Evolutionary conservation across 1,139 yeast genomes (phyloP).

Genomic region (Pneumocystis carinii): DNA sequence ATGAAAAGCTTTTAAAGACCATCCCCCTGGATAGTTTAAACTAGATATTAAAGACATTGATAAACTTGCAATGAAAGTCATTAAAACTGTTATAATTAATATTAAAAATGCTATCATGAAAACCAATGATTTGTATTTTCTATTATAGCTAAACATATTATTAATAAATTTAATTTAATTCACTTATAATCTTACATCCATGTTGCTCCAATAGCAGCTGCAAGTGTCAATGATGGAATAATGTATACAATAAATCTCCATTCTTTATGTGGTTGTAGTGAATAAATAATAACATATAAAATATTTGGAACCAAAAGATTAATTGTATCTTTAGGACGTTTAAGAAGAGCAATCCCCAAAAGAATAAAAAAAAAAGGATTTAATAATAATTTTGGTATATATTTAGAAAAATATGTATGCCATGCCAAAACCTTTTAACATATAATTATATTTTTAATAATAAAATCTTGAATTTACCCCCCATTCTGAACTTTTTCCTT

Average conservation of each 20-base stretch:
- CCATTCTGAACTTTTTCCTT: constrained; percentile 66
- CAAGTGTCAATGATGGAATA: constrained; percentile 49
- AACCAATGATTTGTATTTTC: constrained; percentile 8
- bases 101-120: constrained; percentile 22
- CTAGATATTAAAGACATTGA: constrained; percentile 50
- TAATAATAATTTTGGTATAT: constrained; percentile 39
- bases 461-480: constrained; percentile 30
- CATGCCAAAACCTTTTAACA: constrained; percentile 46
- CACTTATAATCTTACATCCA: constrained; percentile 22
- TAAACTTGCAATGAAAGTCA: constrained; percentile 33
- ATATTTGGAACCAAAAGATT: constrained; percentile 9
- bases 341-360: constrained; percentile 25
- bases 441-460: neutral
- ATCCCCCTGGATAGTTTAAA: constrained; percentile 81
- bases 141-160: neutral
- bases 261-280: constrained; percentile 83
- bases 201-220: constrained; percentile 52
- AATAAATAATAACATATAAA: constrained; percentile 44
- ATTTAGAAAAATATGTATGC: constrained; percentile 38
- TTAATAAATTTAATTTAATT: constrained; percentile 24
- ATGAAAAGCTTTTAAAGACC: constrained; percentile 46
- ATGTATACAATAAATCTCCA: constrained; percentile 79
- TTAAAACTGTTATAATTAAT: constrained; percentile 19
- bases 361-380: constrained; percentile 45
- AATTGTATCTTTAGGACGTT: constrained; percentile 3